These are phyloP conservation scores for Aspergillus floridensis DNA, from an alignment of 2,329 filamentous ascomycete species.

Conservation along the genomic window DNA sequence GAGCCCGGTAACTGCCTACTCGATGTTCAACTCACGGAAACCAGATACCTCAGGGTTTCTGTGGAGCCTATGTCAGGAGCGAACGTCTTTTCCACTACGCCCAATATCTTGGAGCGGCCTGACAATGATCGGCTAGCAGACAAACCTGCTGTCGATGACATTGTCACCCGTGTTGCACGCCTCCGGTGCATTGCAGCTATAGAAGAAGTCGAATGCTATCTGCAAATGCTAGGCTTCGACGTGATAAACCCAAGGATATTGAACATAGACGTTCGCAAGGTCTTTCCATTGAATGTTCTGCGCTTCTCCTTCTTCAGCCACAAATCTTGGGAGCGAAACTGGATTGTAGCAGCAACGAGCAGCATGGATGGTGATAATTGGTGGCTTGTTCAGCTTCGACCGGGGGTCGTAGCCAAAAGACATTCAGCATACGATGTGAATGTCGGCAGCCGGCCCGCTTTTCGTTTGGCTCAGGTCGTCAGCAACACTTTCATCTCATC, in stretches of 20 bases:
- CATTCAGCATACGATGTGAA: constrained; percentile 11
- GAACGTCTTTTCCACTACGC: constrained; percentile 67
- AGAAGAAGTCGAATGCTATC: constrained; percentile 39
- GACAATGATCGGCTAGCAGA: constrained; percentile 65
- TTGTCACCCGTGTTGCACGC: constrained; percentile 37
- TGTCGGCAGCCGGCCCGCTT: constrained; percentile 12
- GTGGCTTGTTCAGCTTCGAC: constrained; percentile 61
- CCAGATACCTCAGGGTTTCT: constrained; percentile 59
- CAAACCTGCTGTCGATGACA: constrained; percentile 43
- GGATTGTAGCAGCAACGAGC: constrained; percentile 70
- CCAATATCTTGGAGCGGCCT: constrained; percentile 53
- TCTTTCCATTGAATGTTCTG: constrained; percentile 63
- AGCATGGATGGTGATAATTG: constrained; percentile 72
- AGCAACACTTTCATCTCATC: constrained; percentile 26
- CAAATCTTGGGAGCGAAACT: constrained; percentile 67
- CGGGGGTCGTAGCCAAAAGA: constrained; percentile 16
- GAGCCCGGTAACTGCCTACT: constrained; percentile 68
- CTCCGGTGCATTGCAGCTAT: constrained; percentile 40
- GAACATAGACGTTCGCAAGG: constrained; percentile 51
- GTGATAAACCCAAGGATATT: constrained; percentile 35
- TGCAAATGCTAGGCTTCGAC: constrained; percentile 39
- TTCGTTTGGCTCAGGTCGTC: constrained; percentile 30
- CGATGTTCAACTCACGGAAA: constrained; percentile 66
- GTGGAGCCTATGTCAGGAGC: constrained; percentile 78
- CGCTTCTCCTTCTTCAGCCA: constrained; percentile 68